phyloP scores from a whole-genome alignment of 2,329 filamentous ascomycete genomes.

The Parastagonospora avenae region DNA sequence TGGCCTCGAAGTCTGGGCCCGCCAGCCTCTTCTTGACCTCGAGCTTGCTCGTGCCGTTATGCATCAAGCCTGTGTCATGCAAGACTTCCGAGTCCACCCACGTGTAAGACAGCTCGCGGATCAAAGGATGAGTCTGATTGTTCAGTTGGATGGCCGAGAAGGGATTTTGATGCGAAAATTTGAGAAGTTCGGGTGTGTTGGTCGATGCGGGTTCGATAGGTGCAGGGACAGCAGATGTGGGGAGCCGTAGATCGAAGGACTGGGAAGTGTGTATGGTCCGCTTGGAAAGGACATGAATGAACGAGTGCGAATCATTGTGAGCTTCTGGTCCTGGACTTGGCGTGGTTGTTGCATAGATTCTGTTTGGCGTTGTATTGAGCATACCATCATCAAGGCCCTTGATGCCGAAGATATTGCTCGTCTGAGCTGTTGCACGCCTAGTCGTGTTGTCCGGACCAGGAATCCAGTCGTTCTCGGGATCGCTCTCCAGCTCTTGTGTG shows the following conservation, averaged over 20 bases:
- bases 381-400: constrained; percentile 30
- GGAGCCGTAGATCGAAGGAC: constrained; percentile 29
- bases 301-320: constrained; percentile 26
- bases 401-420: constrained; percentile 39
- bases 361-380: constrained; percentile 26
- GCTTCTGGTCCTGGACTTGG: constrained; percentile 11
- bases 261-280: constrained; percentile 14
- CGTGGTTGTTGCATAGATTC: constrained; percentile 10
- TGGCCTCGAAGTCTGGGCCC: constrained; percentile 31
- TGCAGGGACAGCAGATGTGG: constrained; percentile 8
- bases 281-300: constrained; percentile 30
- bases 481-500: constrained; percentile 33
- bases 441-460: constrained; percentile 31
- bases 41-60: constrained; percentile 18
- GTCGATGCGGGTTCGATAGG: constrained; percentile 5
- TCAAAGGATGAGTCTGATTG: constrained; percentile 28
- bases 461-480: constrained; percentile 45
- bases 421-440: constrained; percentile 15
- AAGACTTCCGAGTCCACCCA: constrained; percentile 36
- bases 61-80: constrained; percentile 24
- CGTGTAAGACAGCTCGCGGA: constrained; percentile 37
- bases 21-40: constrained; percentile 34
- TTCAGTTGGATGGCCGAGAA: constrained; percentile 34
- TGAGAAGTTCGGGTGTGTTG: constrained; percentile 29
- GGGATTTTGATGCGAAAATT: constrained; percentile 34